phyloP scores from a whole-genome alignment of 1,284 basidiomycete species.

The Cryptococcus sp. region DNA sequence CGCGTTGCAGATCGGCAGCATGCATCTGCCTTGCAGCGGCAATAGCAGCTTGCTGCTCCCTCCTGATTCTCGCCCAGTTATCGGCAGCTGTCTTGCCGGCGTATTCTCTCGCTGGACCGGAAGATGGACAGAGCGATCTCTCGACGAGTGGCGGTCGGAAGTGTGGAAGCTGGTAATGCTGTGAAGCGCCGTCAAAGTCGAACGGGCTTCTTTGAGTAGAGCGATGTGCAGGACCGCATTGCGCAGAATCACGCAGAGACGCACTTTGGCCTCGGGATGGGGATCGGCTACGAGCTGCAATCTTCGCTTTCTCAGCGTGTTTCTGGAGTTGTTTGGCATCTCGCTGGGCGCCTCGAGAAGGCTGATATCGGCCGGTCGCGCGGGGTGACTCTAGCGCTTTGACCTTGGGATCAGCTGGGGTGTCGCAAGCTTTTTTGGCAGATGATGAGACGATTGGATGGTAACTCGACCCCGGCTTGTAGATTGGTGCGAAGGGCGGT shows the following conservation, averaged over 20 bases:
- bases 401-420: neutral
- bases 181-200: no score
- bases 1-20: slow-evolving; percentile 1
- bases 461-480: no score
- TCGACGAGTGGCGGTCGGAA: no score
- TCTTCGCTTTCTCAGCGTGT: neutral
- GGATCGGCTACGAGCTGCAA: neutral
- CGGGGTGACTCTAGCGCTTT: neutral
- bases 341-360: slow-evolving; percentile 35
- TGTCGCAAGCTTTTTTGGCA: neutral
- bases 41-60: slow-evolving; percentile 23
- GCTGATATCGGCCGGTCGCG: slow-evolving; percentile 27
- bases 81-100: no score
- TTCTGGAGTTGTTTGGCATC: slow-evolving; percentile 29
- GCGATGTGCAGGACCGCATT: no score
- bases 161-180: no score
- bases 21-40: slow-evolving; percentile 18
- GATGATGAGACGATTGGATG: neutral
- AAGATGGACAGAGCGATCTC: no score
- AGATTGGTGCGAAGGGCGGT: no score
- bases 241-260: no score
- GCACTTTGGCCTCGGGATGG: no score
- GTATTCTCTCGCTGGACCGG: no score
- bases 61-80: neutral
- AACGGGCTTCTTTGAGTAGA: no score